Evolutionary conservation across 768 basidiomycete species (phyloP), one percentile per base, ranked within the genome.

Genomic region (Cyathus striatus): DNA sequence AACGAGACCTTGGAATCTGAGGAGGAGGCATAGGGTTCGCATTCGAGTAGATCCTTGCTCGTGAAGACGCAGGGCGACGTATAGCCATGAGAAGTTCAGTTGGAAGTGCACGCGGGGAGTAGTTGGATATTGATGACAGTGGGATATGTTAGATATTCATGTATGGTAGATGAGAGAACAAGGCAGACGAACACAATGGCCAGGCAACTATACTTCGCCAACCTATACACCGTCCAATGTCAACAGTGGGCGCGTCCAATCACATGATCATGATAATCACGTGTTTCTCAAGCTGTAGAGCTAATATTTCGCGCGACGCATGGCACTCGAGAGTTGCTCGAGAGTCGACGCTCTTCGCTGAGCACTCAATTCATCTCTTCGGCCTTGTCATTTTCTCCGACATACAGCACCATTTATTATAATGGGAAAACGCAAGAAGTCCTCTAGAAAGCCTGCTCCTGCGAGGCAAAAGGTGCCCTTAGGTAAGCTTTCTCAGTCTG

Each of bases 351-450:
- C n/a, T n/a, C n/a, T n/a, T n/a, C n/a, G n/a, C n/a, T n/a, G n/a
- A 38, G 18, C 32, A 10, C 20, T 18, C 34, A 38, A 25, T 40
- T 33, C 48, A 13, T 42, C 42, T 46, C 39, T 21, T 34, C 30
- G 9, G 16, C n/a, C 10, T 22, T 22, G 20, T 12, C 42, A 5
- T 24, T 42, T 41, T 13, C 14, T 20, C 13, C 27, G 12, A 42
- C 2, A 12, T 22, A 17, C 12, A 13, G 14, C 13, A 14, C 23
- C 41, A 34, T 34, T 30, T 41, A 9, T 51, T 41, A 56, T 50
- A 45, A 92, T 92, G 90, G 90, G 90, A 46, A 92, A 92, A 65
- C 82, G 90, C 52, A 92, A 92, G 67, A 92, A 92, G 63, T 88
- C 90, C 0, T 81, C 89, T 16, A 78, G 86, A 57, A 90, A 90